Evolutionary conservation across 345 rosid genomes (phyloP).

Genomic region (Physaria fendleri): DNA sequence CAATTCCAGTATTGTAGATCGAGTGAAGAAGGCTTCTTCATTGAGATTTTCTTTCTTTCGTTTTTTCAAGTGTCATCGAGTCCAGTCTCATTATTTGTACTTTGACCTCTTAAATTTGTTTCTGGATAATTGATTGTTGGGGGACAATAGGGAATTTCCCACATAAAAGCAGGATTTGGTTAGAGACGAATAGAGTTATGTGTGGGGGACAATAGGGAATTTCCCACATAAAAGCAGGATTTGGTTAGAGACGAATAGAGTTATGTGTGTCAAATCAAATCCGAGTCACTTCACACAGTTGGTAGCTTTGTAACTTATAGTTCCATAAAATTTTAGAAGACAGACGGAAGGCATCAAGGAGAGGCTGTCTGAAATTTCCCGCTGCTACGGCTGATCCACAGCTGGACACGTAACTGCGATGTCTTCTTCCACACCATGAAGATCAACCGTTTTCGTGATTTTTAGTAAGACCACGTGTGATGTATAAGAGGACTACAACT

Average conservation of each 20-base stretch:
- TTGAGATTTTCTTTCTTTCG: neutral
- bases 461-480: too few relatives aligned
- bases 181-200: too few relatives aligned
- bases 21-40: neutral
- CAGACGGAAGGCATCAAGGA: too few relatives aligned
- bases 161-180: too few relatives aligned
- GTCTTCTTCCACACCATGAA: too few relatives aligned
- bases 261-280: neutral
- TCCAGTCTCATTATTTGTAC: neutral
- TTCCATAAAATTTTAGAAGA: too few relatives aligned
- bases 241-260: neutral
- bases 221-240: neutral
- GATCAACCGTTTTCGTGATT: too few relatives aligned
- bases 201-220: too few relatives aligned
- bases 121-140: neutral
- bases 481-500: too few relatives aligned
- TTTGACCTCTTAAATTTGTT: slow-evolving; percentile 3
- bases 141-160: neutral
- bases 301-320: neutral
- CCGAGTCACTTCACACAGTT: neutral
- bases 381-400: too few relatives aligned
- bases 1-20: slow-evolving; percentile 42
- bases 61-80: slow-evolving; percentile 1
- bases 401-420: too few relatives aligned
- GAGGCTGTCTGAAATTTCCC: too few relatives aligned